A percentile compares a stretch with the other conserved stretches of the same genome.
These are phyloP conservation scores for Carex parvula DNA, from an alignment of 176 grass and related monocot species.

Conservation along the genomic window DNA sequence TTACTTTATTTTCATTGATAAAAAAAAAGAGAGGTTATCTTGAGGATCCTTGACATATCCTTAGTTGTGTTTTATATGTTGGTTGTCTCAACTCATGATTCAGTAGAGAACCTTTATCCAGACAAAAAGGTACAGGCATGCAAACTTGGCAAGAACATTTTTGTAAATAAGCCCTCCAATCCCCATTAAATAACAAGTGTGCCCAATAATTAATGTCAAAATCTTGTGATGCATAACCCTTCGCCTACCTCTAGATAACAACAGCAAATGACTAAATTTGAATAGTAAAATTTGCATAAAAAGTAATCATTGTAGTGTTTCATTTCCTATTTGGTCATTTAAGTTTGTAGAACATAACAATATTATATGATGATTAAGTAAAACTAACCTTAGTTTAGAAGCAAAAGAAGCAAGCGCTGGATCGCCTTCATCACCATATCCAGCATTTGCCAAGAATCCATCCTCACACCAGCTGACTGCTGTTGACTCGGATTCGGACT, in stretches of 20 bases:
- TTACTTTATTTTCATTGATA: not conserved
- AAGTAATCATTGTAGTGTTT: not conserved
- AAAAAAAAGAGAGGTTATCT: not conserved
- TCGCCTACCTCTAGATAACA: not conserved
- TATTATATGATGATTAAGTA: not conserved
- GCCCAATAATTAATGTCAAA: not conserved
- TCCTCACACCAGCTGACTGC: slow-evolving; percentile 60
- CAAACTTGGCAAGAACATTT: slow-evolving; percentile 1
- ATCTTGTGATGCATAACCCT: not conserved
- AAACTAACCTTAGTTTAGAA: slow-evolving; percentile 67
- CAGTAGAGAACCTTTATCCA: not conserved
- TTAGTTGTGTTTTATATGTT: slow-evolving; percentile 8
- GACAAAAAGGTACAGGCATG: not conserved
- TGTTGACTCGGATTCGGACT: slow-evolving; percentile 50
- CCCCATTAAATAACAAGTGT: not conserved
- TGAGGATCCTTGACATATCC: not conserved
- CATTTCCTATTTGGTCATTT: not conserved
- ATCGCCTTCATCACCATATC: slow-evolving; percentile 28
- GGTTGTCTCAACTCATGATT: slow-evolving; percentile 3
- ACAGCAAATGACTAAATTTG: not conserved
- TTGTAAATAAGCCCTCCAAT: not conserved
- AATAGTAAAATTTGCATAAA: not conserved
- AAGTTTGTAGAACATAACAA: not conserved
- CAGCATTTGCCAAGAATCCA: not conserved
- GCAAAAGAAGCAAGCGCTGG: slow-evolving; percentile 59